Base-by-base conservation (phyloP, 2,329 filamentous ascomycete species). In the Xylaria arbuscula region DNA sequence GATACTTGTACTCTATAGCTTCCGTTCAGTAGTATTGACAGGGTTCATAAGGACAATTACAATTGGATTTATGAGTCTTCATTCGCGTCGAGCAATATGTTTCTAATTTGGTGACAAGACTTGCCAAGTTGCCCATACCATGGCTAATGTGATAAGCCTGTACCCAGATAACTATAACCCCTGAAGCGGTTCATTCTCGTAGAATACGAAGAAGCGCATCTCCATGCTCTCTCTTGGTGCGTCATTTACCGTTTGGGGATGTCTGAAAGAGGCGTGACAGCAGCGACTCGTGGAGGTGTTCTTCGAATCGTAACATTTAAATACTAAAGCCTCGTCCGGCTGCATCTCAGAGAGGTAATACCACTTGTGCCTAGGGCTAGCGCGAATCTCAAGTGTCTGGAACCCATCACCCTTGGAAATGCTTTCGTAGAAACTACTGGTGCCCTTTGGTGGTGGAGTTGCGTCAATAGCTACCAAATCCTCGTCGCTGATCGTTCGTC, bases 171-270 rank as follows among this genome's bases (percentile, higher is more conserved):
- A n/a, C 50, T 68, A 61, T 2, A 54, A 22, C 36, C 61, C 55
- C 8, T 57, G 9, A 58, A 70, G 36, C 15, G 68, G 56, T 22
- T 70, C 64, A 17, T 70, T 32, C 53, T 70, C 68, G 13, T 70
- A 70, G 24, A 70, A 70, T 4, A 70, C 66, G 38, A 70, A 70
- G 59, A 70, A 68, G 28, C 68, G 68, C 66, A 70, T 62, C 34
- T 70, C 68, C 66, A 70, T 70, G 24, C 68, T 70, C 48, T 70
- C 64, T 42, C 68, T 65, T 1, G 68, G 68, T n/a, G 60, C 45
- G 1, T 50, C 38, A 15, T 64, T 36, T 9, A 36, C 32, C 2
- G 42, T 56, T 11, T 53, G 8, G 0, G 68, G 42, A 10, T 15
- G 58, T 17, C 15, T 22, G 19, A 70, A 70, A 3, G 68, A 65